Percentiles rank a stretch among this genome's conserved stretches.
Conservation (phyloP, 2,329 filamentous ascomycete species). For the Ophiocordyceps robertsii region DNA sequence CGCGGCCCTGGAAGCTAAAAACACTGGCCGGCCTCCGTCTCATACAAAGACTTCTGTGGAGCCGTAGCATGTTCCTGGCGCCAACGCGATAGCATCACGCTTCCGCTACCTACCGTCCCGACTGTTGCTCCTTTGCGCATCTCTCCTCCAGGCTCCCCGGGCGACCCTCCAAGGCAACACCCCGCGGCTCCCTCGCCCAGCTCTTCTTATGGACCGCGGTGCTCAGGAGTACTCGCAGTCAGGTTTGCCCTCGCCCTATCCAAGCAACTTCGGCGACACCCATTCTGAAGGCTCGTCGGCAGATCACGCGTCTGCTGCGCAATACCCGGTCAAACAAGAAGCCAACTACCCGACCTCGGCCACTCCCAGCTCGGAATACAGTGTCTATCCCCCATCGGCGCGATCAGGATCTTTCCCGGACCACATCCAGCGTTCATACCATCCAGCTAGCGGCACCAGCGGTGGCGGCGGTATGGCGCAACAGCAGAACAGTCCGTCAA, state of each 20-base stretch:
- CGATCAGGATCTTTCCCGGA: slow-evolving; percentile 79
- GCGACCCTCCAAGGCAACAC: slow-evolving; percentile 1
- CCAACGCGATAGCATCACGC: slow-evolving; percentile 18
- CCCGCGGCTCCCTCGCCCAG: slow-evolving; percentile 9
- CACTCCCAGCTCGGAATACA: slow-evolving; percentile 83
- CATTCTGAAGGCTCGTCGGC: slow-evolving; percentile 75
- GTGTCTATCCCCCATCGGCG: slow-evolving; percentile 59
- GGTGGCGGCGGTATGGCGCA: slow-evolving; percentile 88
- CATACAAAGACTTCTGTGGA: slow-evolving; percentile 14
- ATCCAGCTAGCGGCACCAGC: slow-evolving; percentile 61
- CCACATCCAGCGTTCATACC: slow-evolving; percentile 75
- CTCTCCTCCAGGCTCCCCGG: slow-evolving; percentile 3
- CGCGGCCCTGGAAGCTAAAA: slow-evolving; percentile 18
- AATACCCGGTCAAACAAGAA: slow-evolving; percentile 76
- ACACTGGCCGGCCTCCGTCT: slow-evolving; percentile 14
- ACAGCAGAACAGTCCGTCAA: slow-evolving; percentile 92
- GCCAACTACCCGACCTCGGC: slow-evolving; percentile 64
- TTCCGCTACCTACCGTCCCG: slow-evolving; percentile 12
- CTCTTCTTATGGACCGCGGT: slow-evolving; percentile 42
- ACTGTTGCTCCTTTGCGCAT: neutral
- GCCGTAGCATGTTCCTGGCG: slow-evolving; percentile 20
- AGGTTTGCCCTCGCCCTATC: slow-evolving; percentile 71
- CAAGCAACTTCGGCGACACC: slow-evolving; percentile 50
- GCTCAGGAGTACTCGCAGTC: slow-evolving; percentile 70
- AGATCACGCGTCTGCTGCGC: slow-evolving; percentile 90